These are phyloP conservation scores for Pilobolus umbonatus DNA, from an alignment of 192 early-diverging fungal species.

Conservation along the genomic window DNA sequence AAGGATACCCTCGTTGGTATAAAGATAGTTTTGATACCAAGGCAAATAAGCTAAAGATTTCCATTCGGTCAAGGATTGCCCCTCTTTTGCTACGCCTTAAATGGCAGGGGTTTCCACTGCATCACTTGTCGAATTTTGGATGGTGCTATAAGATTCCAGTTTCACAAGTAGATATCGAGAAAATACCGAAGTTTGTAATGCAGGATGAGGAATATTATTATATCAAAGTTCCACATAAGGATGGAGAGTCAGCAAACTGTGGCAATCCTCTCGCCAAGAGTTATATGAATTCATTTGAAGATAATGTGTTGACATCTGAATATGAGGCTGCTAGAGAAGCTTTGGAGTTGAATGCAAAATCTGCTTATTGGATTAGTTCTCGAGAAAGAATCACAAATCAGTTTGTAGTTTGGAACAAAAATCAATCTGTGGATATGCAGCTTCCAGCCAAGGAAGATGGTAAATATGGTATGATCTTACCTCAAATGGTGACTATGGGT, in stretches of 20 bases:
- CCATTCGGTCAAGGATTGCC: slow-evolving; percentile 63
- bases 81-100: slow-evolving; percentile 80
- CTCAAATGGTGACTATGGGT: slow-evolving; percentile 89
- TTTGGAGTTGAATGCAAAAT: slow-evolving; percentile 67
- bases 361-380: slow-evolving; percentile 89
- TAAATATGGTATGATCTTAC: slow-evolving; percentile 75
- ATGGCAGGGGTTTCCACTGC: slow-evolving; percentile 80
- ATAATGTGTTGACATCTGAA: slow-evolving; percentile 69
- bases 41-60: slow-evolving; percentile 54
- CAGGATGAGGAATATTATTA: slow-evolving; percentile 38
- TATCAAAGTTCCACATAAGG: slow-evolving; percentile 79
- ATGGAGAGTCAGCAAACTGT: slow-evolving; percentile 72
- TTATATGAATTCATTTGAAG: slow-evolving; percentile 75
- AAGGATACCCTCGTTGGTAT: slow-evolving; percentile 77
- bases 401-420: slow-evolving; percentile 77
- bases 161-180: neutral
- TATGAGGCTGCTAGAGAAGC: slow-evolving; percentile 71
- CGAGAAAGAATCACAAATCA: slow-evolving; percentile 77
- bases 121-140: slow-evolving; percentile 59
- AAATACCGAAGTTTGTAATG: slow-evolving; percentile 29
- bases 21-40: slow-evolving; percentile 68
- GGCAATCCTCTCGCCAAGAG: slow-evolving; percentile 86
- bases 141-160: slow-evolving; percentile 70
- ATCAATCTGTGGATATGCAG: slow-evolving; percentile 39
- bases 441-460: slow-evolving; percentile 30